Evolutionary conservation across 352 stramenopile species (phyloP).

Genomic region (Globisporangium takayamanum): DNA sequence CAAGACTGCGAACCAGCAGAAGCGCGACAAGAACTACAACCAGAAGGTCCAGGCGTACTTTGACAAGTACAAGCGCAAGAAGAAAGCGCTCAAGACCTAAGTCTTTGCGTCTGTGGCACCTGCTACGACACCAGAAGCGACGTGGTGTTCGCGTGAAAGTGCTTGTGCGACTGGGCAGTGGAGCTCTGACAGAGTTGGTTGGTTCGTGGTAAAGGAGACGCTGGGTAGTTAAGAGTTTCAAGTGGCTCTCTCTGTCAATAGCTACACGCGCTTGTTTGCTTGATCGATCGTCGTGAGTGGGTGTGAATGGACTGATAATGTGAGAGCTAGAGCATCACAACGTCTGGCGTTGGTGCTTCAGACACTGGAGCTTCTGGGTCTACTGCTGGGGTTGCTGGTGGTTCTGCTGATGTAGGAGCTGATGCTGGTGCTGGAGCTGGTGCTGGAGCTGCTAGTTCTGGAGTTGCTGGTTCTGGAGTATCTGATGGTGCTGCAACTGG

Average conservation of each 20-base stretch:
- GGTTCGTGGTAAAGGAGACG: too few relatives aligned
- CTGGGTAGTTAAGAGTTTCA: too few relatives aligned
- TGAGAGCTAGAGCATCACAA: background rate
- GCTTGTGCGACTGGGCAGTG: too few relatives aligned
- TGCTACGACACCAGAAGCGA: too few relatives aligned
- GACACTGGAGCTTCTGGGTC: too few relatives aligned
- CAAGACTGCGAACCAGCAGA: slow-evolving; percentile 98
- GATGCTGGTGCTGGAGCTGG: background rate
- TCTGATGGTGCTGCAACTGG: background rate
- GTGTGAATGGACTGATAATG: background rate
- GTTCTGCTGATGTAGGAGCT: background rate
- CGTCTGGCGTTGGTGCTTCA: background rate
- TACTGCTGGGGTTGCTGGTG: too few relatives aligned
- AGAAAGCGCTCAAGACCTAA: slow-evolving; percentile 91
- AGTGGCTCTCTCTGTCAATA: too few relatives aligned
- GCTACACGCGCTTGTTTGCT: too few relatives aligned
- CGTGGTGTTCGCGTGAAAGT: too few relatives aligned
- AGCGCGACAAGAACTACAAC: slow-evolving; percentile 97
- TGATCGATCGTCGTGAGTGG: background rate
- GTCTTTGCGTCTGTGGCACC: background rate
- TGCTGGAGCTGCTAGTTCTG: too few relatives aligned
- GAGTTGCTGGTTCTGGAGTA: too few relatives aligned
- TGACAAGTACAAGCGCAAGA: slow-evolving; percentile 95
- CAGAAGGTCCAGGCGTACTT: slow-evolving; percentile 93
- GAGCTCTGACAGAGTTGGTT: too few relatives aligned